A percentile compares a stretch with the other conserved stretches of the same genome.
phyloP scores from a whole-genome alignment of 2,329 filamentous ascomycete species.

The Scytalidium sp. region DNA sequence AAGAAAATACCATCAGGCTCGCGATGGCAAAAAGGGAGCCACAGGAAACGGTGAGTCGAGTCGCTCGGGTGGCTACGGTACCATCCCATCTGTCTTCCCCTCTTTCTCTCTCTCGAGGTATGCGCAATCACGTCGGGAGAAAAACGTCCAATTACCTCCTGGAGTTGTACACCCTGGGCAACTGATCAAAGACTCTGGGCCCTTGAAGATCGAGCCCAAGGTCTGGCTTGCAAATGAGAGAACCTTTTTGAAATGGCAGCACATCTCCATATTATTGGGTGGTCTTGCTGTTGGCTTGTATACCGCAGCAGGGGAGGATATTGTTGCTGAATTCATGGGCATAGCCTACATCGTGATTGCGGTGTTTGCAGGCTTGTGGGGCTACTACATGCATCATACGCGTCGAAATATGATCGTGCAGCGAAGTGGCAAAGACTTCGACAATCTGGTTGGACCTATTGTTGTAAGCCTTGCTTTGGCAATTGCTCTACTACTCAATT shows the following conservation, averaged over 20 bases:
- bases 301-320: conserved; percentile 79
- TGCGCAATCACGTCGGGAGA: conserved; percentile 52
- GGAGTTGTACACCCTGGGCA: conserved; percentile 81
- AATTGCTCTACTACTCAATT: conserved; percentile 79
- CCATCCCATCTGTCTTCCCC: conserved; percentile 72
- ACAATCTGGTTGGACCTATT: conserved; percentile 81
- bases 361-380: conserved; percentile 81
- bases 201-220: conserved; percentile 91
- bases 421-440: conserved; percentile 88
- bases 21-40: conserved; percentile 32
- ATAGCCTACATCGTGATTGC: conserved; percentile 80
- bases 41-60: conserved; percentile 29
- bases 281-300: conserved; percentile 81
- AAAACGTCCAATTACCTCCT: conserved; percentile 64
- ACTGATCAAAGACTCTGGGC: conserved; percentile 94
- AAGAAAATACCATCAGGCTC: conserved; percentile 12
- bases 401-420: conserved; percentile 77
- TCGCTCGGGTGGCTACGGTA: conserved; percentile 43
- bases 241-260: conserved; percentile 98
- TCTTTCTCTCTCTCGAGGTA: conserved; percentile 81
- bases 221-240: conserved; percentile 98
- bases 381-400: conserved; percentile 76
- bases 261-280: conserved; percentile 85
- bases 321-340: conserved; percentile 75
- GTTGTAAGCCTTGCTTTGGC: conserved; percentile 79